Evolutionary conservation across 1,284 basidiomycete species (phyloP).

Genomic region (Tremellales sp.): DNA sequence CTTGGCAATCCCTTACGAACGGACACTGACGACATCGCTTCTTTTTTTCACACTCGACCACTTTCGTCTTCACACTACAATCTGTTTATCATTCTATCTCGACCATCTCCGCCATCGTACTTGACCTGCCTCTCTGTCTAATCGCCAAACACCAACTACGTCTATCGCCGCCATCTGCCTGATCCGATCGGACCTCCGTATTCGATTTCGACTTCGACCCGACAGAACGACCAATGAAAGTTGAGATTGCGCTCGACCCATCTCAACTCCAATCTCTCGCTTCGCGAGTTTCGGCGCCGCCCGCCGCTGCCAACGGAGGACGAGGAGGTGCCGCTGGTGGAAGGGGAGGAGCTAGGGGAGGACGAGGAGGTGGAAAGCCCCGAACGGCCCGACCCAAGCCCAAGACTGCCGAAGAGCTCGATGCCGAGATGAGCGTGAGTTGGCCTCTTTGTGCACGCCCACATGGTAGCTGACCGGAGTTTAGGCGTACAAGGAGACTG

Average conservation of each 20-base stretch:
- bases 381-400: constrained; percentile 48
- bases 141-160: not conserved
- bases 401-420: constrained; percentile 57
- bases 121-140: not conserved
- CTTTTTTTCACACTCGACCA: not conserved
- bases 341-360: constrained; percentile 44
- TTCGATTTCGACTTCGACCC: constrained; percentile 1
- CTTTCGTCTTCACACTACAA: not conserved
- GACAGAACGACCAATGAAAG: constrained; percentile 96
- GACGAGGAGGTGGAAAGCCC: constrained; percentile 47
- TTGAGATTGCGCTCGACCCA: constrained; percentile 93
- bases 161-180: not conserved
- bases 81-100: not conserved
- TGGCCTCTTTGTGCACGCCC: not conserved
- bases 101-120: not conserved
- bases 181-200: not conserved
- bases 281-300: constrained; percentile 53
- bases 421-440: constrained; percentile 69
- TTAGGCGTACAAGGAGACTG: constrained; percentile 37
- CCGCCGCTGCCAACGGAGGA: constrained; percentile 40
- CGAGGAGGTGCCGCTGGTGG: constrained; percentile 27
- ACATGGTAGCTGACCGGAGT: not conserved
- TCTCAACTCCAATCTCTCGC: constrained; percentile 66
- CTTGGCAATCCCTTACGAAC: not conserved
- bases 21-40: constrained; percentile 4